phyloP scores from a whole-genome alignment of 2,329 filamentous ascomycete genomes.

The Verruconis gallopava region DNA sequence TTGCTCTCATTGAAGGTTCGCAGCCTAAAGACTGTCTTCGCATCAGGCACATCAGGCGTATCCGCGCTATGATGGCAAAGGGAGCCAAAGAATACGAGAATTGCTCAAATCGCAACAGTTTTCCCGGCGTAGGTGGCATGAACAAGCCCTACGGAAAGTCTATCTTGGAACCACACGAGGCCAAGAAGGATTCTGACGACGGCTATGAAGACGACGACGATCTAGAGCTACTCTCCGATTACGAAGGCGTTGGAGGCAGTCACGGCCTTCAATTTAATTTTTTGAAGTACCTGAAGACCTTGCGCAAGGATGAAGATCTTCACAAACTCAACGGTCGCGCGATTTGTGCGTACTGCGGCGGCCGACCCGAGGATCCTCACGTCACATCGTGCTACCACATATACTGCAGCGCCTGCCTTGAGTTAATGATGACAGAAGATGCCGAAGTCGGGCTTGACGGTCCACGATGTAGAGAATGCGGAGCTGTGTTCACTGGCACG shows the following conservation, averaged over 20 bases:
- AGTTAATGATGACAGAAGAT: conserved; percentile 18
- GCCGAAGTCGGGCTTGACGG: conserved; percentile 13
- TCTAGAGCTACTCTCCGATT: no score
- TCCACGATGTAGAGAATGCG: conserved; percentile 23
- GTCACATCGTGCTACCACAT: conserved; percentile 43
- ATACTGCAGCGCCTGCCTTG: conserved; percentile 40
- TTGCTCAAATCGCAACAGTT: background rate
- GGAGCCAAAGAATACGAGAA: background rate
- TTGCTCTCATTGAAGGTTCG: conserved; percentile 17
- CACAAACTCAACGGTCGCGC: conserved; percentile 22
- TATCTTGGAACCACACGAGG: background rate
- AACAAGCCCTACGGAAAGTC: background rate
- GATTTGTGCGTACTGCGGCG: conserved; percentile 29
- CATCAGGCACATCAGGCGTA: conserved; percentile 1
- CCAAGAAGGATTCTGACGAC: background rate
- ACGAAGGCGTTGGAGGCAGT: conserved; percentile 10
- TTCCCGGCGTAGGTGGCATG: background rate
- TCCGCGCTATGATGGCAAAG: background rate
- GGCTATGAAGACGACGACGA: background rate
- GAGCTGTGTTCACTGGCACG: conserved; percentile 15
- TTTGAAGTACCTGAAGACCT: conserved; percentile 25
- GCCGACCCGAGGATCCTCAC: conserved; percentile 29
- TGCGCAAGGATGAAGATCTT: conserved; percentile 23
- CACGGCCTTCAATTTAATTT: conserved; percentile 31
- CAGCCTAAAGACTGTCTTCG: conserved; percentile 10